Evolutionary conservation across 495 filamentous ascomycete genomes (phyloP).

Genomic region (Hypoxylon rickii): DNA sequence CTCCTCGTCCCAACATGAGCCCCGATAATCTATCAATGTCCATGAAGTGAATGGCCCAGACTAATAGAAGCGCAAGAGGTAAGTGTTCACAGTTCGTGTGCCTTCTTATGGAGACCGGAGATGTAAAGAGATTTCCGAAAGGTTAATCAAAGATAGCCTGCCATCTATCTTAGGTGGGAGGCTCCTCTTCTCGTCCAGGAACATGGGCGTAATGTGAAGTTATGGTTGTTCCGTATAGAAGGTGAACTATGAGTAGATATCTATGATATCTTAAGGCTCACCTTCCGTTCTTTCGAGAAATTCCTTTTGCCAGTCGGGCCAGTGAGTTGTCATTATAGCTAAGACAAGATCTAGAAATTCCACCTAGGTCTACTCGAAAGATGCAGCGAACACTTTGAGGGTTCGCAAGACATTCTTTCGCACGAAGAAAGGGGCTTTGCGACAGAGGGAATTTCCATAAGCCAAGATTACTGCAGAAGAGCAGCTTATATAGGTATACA

Average conservation of each 20-base stretch:
- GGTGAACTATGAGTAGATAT: not conserved
- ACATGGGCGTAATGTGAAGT: not conserved
- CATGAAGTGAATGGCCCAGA: too few relatives aligned
- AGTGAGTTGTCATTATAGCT: constrained; percentile 9
- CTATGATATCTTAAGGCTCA: not conserved
- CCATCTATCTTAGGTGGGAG: not conserved
- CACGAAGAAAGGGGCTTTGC: constrained; percentile 15
- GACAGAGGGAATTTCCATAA: not conserved
- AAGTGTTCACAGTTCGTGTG: too few relatives aligned
- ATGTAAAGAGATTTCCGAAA: not conserved
- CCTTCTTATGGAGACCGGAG: too few relatives aligned
- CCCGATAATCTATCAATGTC: too few relatives aligned
- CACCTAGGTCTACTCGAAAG: constrained; percentile 1
- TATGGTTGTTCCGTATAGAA: not conserved
- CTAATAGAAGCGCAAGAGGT: too few relatives aligned
- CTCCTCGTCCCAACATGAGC: too few relatives aligned
- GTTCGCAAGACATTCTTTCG: constrained; percentile 12
- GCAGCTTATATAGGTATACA: too few relatives aligned
- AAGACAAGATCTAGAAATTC: constrained; percentile 17
- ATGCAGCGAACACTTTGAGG: not conserved
- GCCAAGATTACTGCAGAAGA: not conserved
- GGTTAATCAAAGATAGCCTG: not conserved
- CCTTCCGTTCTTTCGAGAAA: constrained; percentile 8
- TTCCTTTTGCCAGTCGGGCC: constrained; percentile 1
- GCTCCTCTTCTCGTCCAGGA: not conserved